Evolutionary conservation across 495 filamentous ascomycete species (phyloP), one percentile per base, ranked within the genome.

Genomic region (Penicillium manginii): DNA sequence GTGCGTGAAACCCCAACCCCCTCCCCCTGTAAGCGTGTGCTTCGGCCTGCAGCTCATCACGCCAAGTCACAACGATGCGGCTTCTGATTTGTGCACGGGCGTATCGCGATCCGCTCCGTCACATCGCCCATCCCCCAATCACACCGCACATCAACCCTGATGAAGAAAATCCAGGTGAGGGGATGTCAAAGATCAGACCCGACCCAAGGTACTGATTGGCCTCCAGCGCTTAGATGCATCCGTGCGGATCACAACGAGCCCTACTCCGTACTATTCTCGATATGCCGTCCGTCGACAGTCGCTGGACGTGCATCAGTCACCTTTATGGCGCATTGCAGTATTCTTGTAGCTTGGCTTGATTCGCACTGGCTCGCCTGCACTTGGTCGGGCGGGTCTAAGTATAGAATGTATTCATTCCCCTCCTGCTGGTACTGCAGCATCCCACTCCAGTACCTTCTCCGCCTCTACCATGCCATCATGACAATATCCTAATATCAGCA

Each of bases 21-120:
- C 11, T n/a, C 39, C 17, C 15, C 53, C 56, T 53, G 57, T 26
- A 39, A 56, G 46, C 56, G 66, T 37, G 64, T 67, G 61, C 66
- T 26, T 54, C 57, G n/a, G 55, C 42, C 57, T 70, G 67, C 67
- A 70, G 42, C 58, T 66, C 58, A 54, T 70, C 67, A 70, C 67
- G 60, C 67, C 64, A 65, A 70, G 61, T 6, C 22, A 17, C 12
- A 19, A 18, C 54, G 33, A 32, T 17, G 15, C 32, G 52, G 31
- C n/a, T 39, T 45, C 42, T 70, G 67, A 70, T 68, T 68, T 49
- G 67, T 52, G 15, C 49, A 49, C 39, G 32, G 22, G 45, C n/a
- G 46, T 62, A 57, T 48, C 6, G 39, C 55, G 59, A 61, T 65
- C 65, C 67, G 60, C 67, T 54, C 57, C 45, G 54, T 70, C 67